phyloP scores from a whole-genome alignment of 257 asterid genomes.

The Ilex aquifolium region DNA sequence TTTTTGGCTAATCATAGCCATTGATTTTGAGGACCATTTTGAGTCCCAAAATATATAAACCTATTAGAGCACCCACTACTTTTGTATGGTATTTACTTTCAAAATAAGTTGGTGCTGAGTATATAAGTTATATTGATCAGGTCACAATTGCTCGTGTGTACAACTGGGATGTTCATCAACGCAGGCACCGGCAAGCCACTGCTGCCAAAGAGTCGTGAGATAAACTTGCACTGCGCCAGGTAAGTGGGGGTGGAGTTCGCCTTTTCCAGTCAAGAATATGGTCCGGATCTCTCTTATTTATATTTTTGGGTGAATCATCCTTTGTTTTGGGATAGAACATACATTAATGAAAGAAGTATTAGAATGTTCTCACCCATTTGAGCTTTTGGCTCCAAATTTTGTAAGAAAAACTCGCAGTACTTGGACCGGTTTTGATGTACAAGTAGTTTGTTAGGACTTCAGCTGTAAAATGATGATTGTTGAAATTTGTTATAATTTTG shows the following conservation, averaged over 20 bases:
- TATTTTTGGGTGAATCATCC: constrained; percentile 1
- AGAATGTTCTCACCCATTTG: not conserved
- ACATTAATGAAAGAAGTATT: not conserved
- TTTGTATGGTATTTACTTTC: no score
- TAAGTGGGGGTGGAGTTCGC: not conserved
- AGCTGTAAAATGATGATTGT: constrained; percentile 16
- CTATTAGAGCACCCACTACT: no score
- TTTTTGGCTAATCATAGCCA: no score
- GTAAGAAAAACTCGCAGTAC: not conserved
- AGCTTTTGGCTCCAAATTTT: constrained; percentile 8
- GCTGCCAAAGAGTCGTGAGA: constrained; percentile 34
- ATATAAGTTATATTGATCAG: constrained; percentile 26
- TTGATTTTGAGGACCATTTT: no score
- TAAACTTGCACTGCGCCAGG: not conserved
- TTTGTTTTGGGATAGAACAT: constrained; percentile 7
- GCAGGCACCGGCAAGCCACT: constrained; percentile 56
- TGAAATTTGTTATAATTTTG: constrained; percentile 2
- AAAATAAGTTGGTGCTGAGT: no score
- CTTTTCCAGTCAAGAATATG: constrained; percentile 13
- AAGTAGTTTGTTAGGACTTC: constrained; percentile 2
- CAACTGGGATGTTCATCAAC: constrained; percentile 93
- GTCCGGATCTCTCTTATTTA: constrained; percentile 9
- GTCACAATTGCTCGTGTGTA: constrained; percentile 87
- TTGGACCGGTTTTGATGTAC: constrained; percentile 10
- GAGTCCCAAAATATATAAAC: no score